Percentiles rank a stretch among this genome's conserved stretches.
phyloP scores from a whole-genome alignment of 2,329 filamentous ascomycete genomes.

The Xylaria hypoxylon region DNA sequence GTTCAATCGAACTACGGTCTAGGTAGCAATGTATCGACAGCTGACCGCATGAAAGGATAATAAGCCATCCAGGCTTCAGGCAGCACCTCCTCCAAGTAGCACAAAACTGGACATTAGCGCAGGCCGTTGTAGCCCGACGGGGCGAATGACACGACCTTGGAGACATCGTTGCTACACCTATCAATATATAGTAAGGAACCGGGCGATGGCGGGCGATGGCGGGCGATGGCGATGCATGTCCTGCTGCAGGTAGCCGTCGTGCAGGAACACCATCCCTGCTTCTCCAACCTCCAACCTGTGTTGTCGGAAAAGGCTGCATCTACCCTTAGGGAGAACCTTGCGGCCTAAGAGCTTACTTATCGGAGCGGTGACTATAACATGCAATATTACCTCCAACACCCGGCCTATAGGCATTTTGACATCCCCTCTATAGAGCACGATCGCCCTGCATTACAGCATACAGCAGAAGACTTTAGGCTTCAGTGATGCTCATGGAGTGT shows the following conservation, averaged over 20 bases:
- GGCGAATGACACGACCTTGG: constrained; percentile 34
- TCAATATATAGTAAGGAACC: constrained; percentile 33
- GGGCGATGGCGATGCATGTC: constrained; percentile 34
- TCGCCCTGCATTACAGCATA: constrained; percentile 27
- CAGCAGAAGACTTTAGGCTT: constrained; percentile 21
- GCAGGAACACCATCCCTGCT: constrained; percentile 38
- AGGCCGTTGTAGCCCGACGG: constrained; percentile 32
- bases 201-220: constrained; percentile 26
- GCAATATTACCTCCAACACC: constrained; percentile 28
- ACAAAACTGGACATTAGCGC: constrained; percentile 35
- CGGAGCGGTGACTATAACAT: constrained; percentile 17
- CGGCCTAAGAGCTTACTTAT: constrained; percentile 28
- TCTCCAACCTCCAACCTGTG: constrained; percentile 30
- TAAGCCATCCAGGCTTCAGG: constrained; percentile 33
- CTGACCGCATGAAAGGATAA: constrained; percentile 29
- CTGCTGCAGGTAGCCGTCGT: constrained; percentile 34
- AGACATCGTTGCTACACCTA: constrained; percentile 27
- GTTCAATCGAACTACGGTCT: constrained; percentile 18
- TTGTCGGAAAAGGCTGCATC: constrained; percentile 38
- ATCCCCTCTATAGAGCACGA: constrained; percentile 12
- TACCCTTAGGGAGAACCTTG: constrained; percentile 28
- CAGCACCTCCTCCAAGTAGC: constrained; percentile 34
- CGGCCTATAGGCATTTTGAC: constrained; percentile 25
- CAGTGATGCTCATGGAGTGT: constrained; percentile 10
- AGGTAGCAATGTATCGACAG: constrained; percentile 30